Percentiles rank a stretch among this genome's conserved stretches.
These are phyloP conservation scores for Misopates orontium DNA, from an alignment of 257 asterid genomes.

Conservation along the genomic window DNA sequence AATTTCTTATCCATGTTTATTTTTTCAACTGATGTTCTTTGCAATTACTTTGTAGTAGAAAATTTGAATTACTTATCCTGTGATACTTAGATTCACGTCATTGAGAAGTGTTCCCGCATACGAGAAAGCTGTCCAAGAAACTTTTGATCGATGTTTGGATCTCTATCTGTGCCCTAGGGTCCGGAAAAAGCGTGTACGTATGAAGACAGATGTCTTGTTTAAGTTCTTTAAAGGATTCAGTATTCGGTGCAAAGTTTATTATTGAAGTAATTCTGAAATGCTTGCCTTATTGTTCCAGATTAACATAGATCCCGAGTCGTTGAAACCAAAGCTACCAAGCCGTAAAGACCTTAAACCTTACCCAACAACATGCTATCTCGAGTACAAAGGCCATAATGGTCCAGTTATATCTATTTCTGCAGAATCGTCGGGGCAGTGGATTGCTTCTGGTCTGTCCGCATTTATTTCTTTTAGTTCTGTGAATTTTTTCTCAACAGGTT, in stretches of 20 bases:
- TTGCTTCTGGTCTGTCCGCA: constrained; percentile 81
- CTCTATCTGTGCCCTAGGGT: constrained; percentile 89
- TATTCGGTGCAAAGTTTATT: constrained; percentile 11
- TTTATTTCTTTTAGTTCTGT: constrained; percentile 3
- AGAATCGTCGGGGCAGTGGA: constrained; percentile 89
- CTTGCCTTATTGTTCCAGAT: constrained; percentile 53
- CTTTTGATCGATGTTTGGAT: constrained; percentile 91
- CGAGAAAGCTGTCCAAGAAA: constrained; percentile 75
- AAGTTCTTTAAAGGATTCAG: constrained; percentile 3
- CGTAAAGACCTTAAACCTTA: constrained; percentile 89
- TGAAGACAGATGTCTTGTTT: constrained; percentile 15
- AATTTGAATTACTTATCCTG: not conserved
- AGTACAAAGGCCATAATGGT: constrained; percentile 92
- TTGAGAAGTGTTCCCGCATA: constrained; percentile 91
- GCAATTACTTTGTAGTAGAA: constrained; percentile 4
- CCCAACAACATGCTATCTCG: constrained; percentile 89
- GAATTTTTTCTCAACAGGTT: constrained; percentile 13
- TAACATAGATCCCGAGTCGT: constrained; percentile 89
- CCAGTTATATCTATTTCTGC: constrained; percentile 76
- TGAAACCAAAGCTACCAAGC: constrained; percentile 95
- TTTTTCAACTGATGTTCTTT: constrained; percentile 12
- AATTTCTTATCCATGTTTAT: constrained; percentile 23
- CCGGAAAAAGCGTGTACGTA: constrained; percentile 84
- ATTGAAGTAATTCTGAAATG: constrained; percentile 6
- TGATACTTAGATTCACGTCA: constrained; percentile 59